Percentiles rank a stretch among this genome's conserved stretches.
These are phyloP conservation scores for Acacia melanoxylon DNA, from an alignment of 306 rosid genomes.

Conservation along the genomic window DNA sequence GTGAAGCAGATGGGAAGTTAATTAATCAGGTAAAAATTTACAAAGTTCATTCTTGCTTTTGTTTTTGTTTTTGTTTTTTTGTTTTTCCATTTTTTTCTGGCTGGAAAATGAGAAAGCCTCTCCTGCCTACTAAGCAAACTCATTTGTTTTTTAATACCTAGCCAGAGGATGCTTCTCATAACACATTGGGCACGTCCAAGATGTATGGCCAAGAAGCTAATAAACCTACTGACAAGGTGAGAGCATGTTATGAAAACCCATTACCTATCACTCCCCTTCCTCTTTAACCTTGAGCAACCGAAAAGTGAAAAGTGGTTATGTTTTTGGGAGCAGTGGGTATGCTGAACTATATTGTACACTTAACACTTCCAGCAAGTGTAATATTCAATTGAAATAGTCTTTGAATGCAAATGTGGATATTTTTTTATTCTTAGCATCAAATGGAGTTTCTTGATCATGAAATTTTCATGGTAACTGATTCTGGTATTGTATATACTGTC, in stretches of 20 bases:
- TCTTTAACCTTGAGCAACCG: neutral
- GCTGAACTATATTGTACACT: conserved; percentile 3
- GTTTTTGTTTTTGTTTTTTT: neutral
- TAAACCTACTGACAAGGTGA: conserved; percentile 49
- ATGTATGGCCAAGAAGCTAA: conserved; percentile 52
- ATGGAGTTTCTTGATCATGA: neutral
- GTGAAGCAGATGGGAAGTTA: conserved; percentile 60
- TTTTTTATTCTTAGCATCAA: neutral
- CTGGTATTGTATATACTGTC: conserved; percentile 5
- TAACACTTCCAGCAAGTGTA: conserved; percentile 1
- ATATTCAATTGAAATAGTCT: neutral
- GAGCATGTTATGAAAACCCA: conserved; percentile 21
- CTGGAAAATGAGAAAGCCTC: conserved; percentile 10
- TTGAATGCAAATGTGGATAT: conserved; percentile 10
- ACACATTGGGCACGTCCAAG: conserved; percentile 40
- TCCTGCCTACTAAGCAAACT: conserved; percentile 25
- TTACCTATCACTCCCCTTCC: neutral
- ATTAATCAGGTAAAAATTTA: conserved; percentile 62
- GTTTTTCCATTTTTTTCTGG: neutral
- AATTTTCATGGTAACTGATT: neutral
- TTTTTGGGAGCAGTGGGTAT: neutral
- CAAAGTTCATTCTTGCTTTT: neutral
- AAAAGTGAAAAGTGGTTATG: conserved; percentile 7
- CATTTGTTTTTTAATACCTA: conserved; percentile 28
- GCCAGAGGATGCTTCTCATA: conserved; percentile 56